These are phyloP conservation scores for Ophiostoma perfectum DNA, from an alignment of 2,329 filamentous ascomycete genomes.

Conservation along the genomic window DNA sequence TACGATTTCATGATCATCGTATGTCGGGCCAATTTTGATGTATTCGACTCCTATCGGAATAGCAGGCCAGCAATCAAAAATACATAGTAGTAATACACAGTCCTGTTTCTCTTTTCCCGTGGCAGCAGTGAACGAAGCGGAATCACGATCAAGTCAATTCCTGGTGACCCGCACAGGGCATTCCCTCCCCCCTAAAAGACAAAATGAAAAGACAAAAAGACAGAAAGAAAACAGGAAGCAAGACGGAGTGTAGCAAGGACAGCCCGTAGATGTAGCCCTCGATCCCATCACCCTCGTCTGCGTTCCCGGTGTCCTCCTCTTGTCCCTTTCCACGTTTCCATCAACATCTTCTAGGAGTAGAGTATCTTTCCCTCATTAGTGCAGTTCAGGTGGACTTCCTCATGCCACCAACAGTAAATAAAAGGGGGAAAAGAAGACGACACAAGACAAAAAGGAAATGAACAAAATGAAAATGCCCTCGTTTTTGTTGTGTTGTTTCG, in stretches of 20 bases:
- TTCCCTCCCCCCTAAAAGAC: conserved; percentile 65
- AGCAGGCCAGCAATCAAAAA: not conserved
- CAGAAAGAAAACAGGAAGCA: conserved; percentile 17
- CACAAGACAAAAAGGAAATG: conserved; percentile 20
- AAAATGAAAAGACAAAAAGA: conserved; percentile 17
- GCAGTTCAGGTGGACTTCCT: conserved; percentile 54
- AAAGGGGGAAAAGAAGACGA: conserved; percentile 9
- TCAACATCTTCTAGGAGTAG: conserved; percentile 34
- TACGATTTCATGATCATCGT: not conserved
- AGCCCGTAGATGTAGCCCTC: not conserved
- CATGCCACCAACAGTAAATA: conserved; percentile 19
- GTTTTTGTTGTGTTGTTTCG: not conserved
- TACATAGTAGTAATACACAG: not conserved
- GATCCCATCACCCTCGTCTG: not conserved
- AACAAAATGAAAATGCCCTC: not conserved
- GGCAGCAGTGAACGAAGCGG: conserved; percentile 38
- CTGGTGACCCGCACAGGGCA: conserved; percentile 86
- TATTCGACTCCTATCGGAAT: conserved; percentile 8
- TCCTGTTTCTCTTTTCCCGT: conserved; percentile 2
- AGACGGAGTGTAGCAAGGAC: not conserved
- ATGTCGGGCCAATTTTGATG: not conserved
- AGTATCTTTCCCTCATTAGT: conserved; percentile 99
- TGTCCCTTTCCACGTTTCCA: not conserved
- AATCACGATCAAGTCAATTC: conserved; percentile 87
- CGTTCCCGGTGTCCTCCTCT: not conserved